Base-by-base conservation (phyloP, 495 filamentous ascomycete genomes). In the Talaromyces trachyspermus region DNA sequence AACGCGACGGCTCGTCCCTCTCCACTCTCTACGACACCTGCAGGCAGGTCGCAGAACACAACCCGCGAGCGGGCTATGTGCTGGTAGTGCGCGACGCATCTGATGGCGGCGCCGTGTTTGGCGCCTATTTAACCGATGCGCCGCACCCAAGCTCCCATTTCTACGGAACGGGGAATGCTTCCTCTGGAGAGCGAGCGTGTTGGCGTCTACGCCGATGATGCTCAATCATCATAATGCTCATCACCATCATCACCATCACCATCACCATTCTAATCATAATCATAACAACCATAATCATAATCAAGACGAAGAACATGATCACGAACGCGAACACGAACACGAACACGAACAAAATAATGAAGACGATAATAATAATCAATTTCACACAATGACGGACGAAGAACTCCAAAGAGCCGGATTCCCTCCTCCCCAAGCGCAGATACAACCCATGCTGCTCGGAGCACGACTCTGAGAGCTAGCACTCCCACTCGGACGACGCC, bases 111-210 rank as follows among this genome's bases (percentile, higher is more conserved):
- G 58, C 91, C 75, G 76, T 90, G 42, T 98, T 98, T 59, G 92
- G 92, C 61, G 89, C 91, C 43, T 97, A 95, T 66, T 79, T 97
- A 50, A 92, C 87, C 52, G 90, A 97, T 56, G 70, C 81, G 23
- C 89, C 89, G 3, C 84, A 83, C 55, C 85, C 86, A 0, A 62
- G 76, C n/a, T 57, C 85, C 0, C 87, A 90, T 46, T 98, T 92
- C 73, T 97, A 81, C 63, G 92, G 92, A 60, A 96, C 85, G 1
- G 92, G 53, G 92, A 98, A 67, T 96, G 94, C 63, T 98, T 98
- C 71, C 82, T 98, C 58, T 98, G 92, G 92, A 84, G 88, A 30
- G 85, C 89, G 2, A 80, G 79, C 39, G 64, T 81, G 27, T 67
- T 87, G 12, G 56, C 78, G 0, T 56, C 66, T 8, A 8, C 24